phyloP scores from a whole-genome alignment of 208 protist genomes.

The Wallacemonas sp. region DNA sequence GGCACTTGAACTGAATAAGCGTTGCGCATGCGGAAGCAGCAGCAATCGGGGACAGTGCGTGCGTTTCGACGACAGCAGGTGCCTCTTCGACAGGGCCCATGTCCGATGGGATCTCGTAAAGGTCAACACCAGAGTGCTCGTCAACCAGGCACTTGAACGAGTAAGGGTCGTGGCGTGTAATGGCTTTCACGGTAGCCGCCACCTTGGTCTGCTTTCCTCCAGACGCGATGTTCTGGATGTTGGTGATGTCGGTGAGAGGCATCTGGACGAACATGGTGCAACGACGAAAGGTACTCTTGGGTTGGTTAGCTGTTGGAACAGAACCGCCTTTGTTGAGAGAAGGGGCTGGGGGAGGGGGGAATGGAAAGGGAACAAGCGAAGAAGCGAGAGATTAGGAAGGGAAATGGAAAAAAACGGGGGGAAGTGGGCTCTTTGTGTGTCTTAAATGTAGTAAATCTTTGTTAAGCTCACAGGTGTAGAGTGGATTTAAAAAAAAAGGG shows the following conservation, averaged over 20 bases:
- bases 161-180: constrained; percentile 71
- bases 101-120: neutral
- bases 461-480: too few relatives aligned
- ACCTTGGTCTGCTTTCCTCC: constrained; percentile 12
- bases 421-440: neutral
- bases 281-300: neutral
- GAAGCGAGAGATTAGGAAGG: constrained; percentile 17
- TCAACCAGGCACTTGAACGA: constrained; percentile 68
- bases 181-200: constrained; percentile 9
- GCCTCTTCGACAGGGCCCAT: constrained; percentile 36
- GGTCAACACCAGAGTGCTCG: constrained; percentile 17
- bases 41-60: constrained; percentile 25
- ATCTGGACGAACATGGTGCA: constrained; percentile 26
- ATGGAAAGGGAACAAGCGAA: constrained; percentile 8
- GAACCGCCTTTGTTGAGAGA: neutral
- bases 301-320: constrained; percentile 15
- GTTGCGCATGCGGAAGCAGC: constrained; percentile 43
- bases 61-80: constrained; percentile 43
- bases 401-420: constrained; percentile 24
- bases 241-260: constrained; percentile 76
- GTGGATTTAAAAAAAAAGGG: too few relatives aligned
- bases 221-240: constrained; percentile 36
- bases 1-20: constrained; percentile 89
- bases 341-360: neutral
- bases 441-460: neutral